Evolutionary conservation across 2,329 filamentous ascomycete species (phyloP).

Genomic region (Cladobotryum protrusum): DNA sequence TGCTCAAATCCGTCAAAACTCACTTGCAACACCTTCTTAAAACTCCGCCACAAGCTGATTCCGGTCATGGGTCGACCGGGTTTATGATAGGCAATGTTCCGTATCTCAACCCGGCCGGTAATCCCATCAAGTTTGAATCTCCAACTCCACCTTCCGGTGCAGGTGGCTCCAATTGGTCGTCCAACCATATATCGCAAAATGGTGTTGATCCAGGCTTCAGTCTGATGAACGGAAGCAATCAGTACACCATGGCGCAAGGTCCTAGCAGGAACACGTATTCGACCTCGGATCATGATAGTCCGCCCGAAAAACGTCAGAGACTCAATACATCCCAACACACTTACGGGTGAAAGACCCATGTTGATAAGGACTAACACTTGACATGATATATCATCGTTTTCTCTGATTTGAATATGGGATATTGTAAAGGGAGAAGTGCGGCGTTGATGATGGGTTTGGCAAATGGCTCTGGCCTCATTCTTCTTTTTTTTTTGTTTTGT

Average conservation of each 20-base stretch:
- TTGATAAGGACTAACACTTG: background rate
- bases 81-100: slow-evolving; percentile 29
- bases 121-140: slow-evolving; percentile 45
- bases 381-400: background rate
- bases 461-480: background rate
- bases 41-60: slow-evolving; percentile 45
- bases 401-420: slow-evolving; percentile 6
- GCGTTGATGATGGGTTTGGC: slow-evolving; percentile 9
- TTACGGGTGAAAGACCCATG: slow-evolving; percentile 29
- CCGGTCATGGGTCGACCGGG: slow-evolving; percentile 24
- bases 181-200: slow-evolving; percentile 43
- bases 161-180: slow-evolving; percentile 44
- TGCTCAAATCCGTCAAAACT: slow-evolving; percentile 80
- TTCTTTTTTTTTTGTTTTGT: background rate
- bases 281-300: slow-evolving; percentile 34
- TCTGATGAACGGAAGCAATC: slow-evolving; percentile 36
- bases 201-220: slow-evolving; percentile 42
- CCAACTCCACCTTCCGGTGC: slow-evolving; percentile 48
- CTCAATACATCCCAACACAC: slow-evolving; percentile 38
- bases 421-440: background rate
- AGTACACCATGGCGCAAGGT: slow-evolving; percentile 23
- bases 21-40: slow-evolving; percentile 81
- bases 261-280: slow-evolving; percentile 5
- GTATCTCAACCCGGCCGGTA: slow-evolving; percentile 29
- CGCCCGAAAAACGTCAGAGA: slow-evolving; percentile 48